Conservation (phyloP, 2,329 filamentous ascomycete species). For the Fusarium sp. region DNA sequence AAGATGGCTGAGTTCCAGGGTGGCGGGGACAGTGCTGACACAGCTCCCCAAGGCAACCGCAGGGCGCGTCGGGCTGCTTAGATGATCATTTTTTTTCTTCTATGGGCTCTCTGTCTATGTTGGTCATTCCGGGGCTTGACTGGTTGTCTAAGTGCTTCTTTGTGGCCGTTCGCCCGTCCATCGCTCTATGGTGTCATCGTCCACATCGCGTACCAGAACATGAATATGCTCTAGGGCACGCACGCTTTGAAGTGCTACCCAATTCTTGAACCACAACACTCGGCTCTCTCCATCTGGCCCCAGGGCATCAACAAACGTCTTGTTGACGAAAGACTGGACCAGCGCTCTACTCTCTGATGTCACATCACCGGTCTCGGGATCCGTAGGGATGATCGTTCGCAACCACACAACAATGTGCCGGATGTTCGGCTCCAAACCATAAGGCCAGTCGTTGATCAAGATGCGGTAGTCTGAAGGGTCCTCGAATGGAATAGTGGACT, state of each 20-base stretch:
- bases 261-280: slow-evolving; percentile 94
- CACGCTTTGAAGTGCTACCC: slow-evolving; percentile 88
- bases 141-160: slow-evolving; percentile 43
- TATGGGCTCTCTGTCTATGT: slow-evolving; percentile 18
- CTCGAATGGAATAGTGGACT: slow-evolving; percentile 62
- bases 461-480: slow-evolving; percentile 72
- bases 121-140: slow-evolving; percentile 1
- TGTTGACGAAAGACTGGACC: slow-evolving; percentile 76
- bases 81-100: slow-evolving; percentile 10
- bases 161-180: slow-evolving; percentile 63
- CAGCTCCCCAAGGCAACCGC: slow-evolving; percentile 60
- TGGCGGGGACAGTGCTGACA: slow-evolving; percentile 47
- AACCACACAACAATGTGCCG: slow-evolving; percentile 94
- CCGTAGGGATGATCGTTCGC: slow-evolving; percentile 81
- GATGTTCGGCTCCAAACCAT: slow-evolving; percentile 74
- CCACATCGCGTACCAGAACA: slow-evolving; percentile 70
- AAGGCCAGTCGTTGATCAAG: slow-evolving; percentile 93
- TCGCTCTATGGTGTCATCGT: slow-evolving; percentile 61
- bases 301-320: slow-evolving; percentile 72
- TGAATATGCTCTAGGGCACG: slow-evolving; percentile 91
- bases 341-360: slow-evolving; percentile 71
- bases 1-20: slow-evolving; percentile 61
- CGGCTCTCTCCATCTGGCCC: slow-evolving; percentile 60
- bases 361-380: slow-evolving; percentile 76
- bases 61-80: slow-evolving; percentile 66